Evolutionary conservation across 2,329 filamentous ascomycete species (phyloP).

Genomic region (Macrophomina phaseolina): DNA sequence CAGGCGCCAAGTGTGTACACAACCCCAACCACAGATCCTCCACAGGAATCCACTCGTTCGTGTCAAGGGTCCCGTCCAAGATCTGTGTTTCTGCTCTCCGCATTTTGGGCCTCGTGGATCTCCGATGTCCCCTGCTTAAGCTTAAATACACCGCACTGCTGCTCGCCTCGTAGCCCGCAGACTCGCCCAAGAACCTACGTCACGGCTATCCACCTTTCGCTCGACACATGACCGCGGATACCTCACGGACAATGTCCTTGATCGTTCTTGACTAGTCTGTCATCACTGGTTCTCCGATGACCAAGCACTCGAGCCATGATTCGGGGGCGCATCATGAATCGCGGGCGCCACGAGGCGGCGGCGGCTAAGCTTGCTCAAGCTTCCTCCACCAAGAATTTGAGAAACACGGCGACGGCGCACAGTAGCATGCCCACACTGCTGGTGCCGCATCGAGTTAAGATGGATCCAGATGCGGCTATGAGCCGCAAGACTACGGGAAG

Average conservation of each 20-base stretch:
- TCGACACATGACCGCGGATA: neutral
- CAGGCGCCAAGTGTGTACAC: slow-evolving; percentile 9
- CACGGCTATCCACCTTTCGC: neutral
- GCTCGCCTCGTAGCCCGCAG: neutral
- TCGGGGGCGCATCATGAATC: neutral
- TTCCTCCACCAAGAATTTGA: slow-evolving; percentile 1
- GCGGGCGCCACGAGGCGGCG: slow-evolving; percentile 4
- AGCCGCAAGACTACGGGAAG: neutral
- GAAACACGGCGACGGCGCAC: neutral
- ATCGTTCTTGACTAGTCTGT: neutral
- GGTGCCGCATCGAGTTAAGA: neutral
- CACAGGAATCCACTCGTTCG: slow-evolving; percentile 13
- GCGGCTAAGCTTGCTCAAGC: slow-evolving; percentile 15
- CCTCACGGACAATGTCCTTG: neutral
- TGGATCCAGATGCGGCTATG: neutral
- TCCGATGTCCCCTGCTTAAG: slow-evolving; percentile 11
- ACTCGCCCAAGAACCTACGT: neutral
- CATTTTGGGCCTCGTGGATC: slow-evolving; percentile 9
- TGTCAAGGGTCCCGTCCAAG: slow-evolving; percentile 23
- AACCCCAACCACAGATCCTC: slow-evolving; percentile 24
- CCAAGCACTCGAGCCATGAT: neutral
- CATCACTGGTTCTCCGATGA: neutral
- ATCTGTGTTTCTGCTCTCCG: slow-evolving; percentile 23
- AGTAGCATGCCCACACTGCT: neutral
- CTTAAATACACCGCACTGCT: slow-evolving; percentile 18